Base-by-base conservation (phyloP, 1,284 basidiomycete genomes). In the Porphyrellus sp. region DNA sequence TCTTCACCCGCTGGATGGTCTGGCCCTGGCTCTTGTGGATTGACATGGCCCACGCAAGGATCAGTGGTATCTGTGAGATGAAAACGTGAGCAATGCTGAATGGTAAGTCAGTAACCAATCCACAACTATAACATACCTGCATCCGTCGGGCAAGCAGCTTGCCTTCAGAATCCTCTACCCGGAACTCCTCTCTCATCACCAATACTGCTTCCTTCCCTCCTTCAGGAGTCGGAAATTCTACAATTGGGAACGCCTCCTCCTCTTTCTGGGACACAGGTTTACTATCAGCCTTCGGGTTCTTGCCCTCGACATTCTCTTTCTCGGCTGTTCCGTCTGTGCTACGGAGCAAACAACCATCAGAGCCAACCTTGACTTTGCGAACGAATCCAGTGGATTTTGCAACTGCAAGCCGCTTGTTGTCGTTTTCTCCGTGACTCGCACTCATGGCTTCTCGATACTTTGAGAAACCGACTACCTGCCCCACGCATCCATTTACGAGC, bases 11-110 rank as follows among this genome's bases (percentile, higher is more conserved):
- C 46, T 85, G 79, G 24, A 90, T 75, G 0, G 82, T 89, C 68
- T 89, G 86, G 0, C 86, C 86, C 59, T 89, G 89, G 51, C 81
- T 82, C 70, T 92, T 91, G 70, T 91, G 89, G 34, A 91, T 91
- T 4, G 85, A 87, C 78, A 86, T 84, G 0, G 86, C 84, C 86
- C 84, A 88, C 0, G 85, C 82, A 0, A 88, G 77, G 37, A 88
- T 83, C 20, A 89, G 70, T 0, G 85, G 86, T 7, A 86, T 60
- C 80, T 73, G 51, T 5, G 6, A 33, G 16, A 23, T 16, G n/a
- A 20, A 31, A 16, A 20, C 24, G n/a, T 54, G 20, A 52, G 23
- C 8, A 15, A 8, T 30, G 21, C 11, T 27, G 13, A 18, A 45
- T 12, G 18, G 2, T 5, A n/a, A n/a, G n/a, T n/a, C n/a, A n/a